phyloP scores from a whole-genome alignment of 2,329 filamentous ascomycete genomes.

The Chalaropsis thielavioides region DNA sequence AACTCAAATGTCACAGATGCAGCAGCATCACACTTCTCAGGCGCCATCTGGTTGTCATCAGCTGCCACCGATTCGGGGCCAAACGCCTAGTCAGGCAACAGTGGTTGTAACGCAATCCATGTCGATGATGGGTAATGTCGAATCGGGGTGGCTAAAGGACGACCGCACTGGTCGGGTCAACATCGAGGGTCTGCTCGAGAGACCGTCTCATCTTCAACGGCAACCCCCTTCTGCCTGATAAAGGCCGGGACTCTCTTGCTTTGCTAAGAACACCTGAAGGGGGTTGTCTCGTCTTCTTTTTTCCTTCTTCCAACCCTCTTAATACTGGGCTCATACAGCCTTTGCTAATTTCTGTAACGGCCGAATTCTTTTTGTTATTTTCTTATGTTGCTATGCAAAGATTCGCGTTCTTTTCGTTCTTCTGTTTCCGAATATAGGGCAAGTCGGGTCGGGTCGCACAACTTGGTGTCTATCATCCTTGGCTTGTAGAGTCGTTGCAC shows the following conservation, averaged over 20 bases:
- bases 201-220: slow-evolving; percentile 28
- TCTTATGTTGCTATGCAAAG: not conserved
- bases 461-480: not conserved
- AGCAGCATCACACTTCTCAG: slow-evolving; percentile 10
- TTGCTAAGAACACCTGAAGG: not conserved
- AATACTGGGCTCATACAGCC: not conserved
- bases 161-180: slow-evolving; percentile 41
- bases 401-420: not conserved
- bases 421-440: not conserved
- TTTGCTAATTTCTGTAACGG: slow-evolving; percentile 2
- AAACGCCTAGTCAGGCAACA: slow-evolving; percentile 15
- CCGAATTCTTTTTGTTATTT: not conserved
- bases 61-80: slow-evolving; percentile 35
- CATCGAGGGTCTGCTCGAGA: slow-evolving; percentile 48
- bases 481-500: not conserved
- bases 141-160: slow-evolving; percentile 29
- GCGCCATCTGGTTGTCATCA: slow-evolving; percentile 23
- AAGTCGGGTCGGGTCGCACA: not conserved
- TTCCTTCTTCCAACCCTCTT: not conserved
- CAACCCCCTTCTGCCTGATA: slow-evolving; percentile 19
- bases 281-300: slow-evolving; percentile 3
- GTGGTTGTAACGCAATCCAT: slow-evolving; percentile 5
- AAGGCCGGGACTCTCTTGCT: not conserved
- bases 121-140: slow-evolving; percentile 10
- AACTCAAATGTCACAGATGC: slow-evolving; percentile 6